A percentile compares a stretch with the other conserved stretches of the same genome.
phyloP scores from a whole-genome alignment of 805 yeast genomes.

The Schwanniomyces yamadae region DNA sequence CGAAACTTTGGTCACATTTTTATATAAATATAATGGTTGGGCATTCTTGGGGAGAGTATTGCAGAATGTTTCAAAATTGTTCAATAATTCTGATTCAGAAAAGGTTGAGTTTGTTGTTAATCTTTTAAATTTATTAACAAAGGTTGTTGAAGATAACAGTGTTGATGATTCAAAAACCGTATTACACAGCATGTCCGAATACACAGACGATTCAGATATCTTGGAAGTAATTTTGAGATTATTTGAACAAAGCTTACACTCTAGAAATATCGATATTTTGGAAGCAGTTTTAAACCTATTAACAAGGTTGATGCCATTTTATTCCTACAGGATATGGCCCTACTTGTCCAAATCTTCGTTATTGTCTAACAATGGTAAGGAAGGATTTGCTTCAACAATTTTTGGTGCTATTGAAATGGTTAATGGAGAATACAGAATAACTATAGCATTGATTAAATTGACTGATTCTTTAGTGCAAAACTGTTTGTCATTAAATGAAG shows the following conservation, averaged over 20 bases:
- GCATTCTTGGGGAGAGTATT: constrained; percentile 74
- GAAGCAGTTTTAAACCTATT: constrained; percentile 51
- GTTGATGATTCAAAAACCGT: constrained; percentile 21
- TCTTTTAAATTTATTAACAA: constrained; percentile 51
- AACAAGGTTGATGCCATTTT: constrained; percentile 44
- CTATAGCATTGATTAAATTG: constrained; percentile 57
- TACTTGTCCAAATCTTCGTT: constrained; percentile 67
- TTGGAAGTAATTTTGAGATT: constrained; percentile 60
- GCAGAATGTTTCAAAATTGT: constrained; percentile 54
- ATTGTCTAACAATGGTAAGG: constrained; percentile 57
- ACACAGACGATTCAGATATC: constrained; percentile 57
- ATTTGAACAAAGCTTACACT: constrained; percentile 66
- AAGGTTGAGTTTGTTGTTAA: constrained; percentile 43
- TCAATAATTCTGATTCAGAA: constrained; percentile 36
- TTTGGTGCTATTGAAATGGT: constrained; percentile 74
- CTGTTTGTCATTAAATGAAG: constrained; percentile 41
- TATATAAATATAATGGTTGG: constrained; percentile 83
- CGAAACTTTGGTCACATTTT: constrained; percentile 57
- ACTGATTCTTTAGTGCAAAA: constrained; percentile 52
- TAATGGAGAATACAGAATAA: constrained; percentile 63
- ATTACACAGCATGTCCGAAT: constrained; percentile 45
- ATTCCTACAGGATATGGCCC: constrained; percentile 76
- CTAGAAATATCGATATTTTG: constrained; percentile 48
- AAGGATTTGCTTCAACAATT: constrained; percentile 60
- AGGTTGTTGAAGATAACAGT: constrained; percentile 42